These are phyloP conservation scores for Cerrena zonata DNA, from an alignment of 1,284 basidiomycete species.

Conservation along the genomic window DNA sequence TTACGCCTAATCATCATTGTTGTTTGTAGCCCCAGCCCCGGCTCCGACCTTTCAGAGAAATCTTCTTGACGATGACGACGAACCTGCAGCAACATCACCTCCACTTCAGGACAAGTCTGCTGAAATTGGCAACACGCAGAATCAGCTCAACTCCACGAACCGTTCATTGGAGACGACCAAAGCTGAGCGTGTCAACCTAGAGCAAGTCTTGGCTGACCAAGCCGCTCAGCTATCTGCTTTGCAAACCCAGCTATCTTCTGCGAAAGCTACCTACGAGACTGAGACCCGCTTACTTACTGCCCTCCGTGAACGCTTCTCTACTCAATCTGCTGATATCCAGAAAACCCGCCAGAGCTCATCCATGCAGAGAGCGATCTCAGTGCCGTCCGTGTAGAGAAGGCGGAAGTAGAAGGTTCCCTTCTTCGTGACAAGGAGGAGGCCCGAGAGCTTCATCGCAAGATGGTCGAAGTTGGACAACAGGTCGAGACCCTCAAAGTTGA, in stretches of 20 bases:
- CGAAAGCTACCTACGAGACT: conserved; percentile 78
- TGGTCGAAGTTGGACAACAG: conserved; percentile 77
- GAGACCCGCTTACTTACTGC: conserved; percentile 74
- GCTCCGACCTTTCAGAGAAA: conserved; percentile 33
- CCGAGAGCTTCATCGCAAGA: conserved; percentile 76
- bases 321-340: conserved; percentile 76
- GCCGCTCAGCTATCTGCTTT: conserved; percentile 66
- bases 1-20: background rate
- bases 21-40: background rate
- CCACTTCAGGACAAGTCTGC: conserved; percentile 65
- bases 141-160: conserved; percentile 78
- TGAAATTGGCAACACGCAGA: conserved; percentile 81
- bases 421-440: conserved; percentile 94
- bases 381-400: conserved; percentile 83
- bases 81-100: conserved; percentile 41
- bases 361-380: conserved; percentile 88
- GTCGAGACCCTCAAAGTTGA: conserved; percentile 68
- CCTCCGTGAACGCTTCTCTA: conserved; percentile 65
- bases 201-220: conserved; percentile 56
- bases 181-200: conserved; percentile 51
- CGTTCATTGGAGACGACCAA: conserved; percentile 59
- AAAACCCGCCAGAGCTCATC: conserved; percentile 78
- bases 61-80: conserved; percentile 72
- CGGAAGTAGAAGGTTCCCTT: conserved; percentile 84
- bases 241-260: conserved; percentile 69